Conservation (phyloP, 495 filamentous ascomycete genomes). For the Penicillium maclennaniae region DNA sequence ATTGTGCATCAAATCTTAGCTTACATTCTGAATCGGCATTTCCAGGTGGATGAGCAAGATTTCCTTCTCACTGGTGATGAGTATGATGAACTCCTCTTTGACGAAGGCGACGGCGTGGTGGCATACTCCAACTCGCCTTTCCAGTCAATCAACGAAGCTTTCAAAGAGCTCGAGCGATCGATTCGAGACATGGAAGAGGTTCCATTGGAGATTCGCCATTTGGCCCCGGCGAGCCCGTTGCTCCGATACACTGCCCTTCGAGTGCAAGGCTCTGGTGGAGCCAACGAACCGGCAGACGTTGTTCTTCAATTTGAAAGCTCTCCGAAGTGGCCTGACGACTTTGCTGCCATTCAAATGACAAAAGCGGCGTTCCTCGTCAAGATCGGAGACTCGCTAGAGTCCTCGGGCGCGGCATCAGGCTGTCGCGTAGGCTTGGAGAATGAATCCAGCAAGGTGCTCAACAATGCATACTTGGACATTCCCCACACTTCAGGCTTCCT, state of each 20-base stretch:
- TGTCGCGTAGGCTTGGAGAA: constrained; percentile 80
- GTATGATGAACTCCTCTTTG: constrained; percentile 53
- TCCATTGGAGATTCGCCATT: constrained; percentile 73
- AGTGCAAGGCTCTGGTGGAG: constrained; percentile 30
- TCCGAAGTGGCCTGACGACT: constrained; percentile 86
- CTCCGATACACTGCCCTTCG: constrained; percentile 68
- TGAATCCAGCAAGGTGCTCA: constrained; percentile 57
- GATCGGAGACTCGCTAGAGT: constrained; percentile 66
- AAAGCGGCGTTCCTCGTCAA: constrained; percentile 89
- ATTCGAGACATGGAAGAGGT: constrained; percentile 71
- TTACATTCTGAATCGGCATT: constrained; percentile 66
- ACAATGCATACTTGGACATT: constrained; percentile 81
- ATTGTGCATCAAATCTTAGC: constrained; percentile 76
- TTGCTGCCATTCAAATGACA: constrained; percentile 84
- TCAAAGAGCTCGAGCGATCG: constrained; percentile 66
- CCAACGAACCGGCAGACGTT: constrained; percentile 55
- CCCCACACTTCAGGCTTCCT: constrained; percentile 62
- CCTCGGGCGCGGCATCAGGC: constrained; percentile 44
- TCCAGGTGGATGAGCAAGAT: constrained; percentile 48
- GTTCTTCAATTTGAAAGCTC: constrained; percentile 92
- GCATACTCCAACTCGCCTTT: constrained; percentile 48
- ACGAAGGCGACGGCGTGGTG: constrained; percentile 33
- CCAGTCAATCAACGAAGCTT: constrained; percentile 54
- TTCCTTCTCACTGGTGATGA: constrained; percentile 60
- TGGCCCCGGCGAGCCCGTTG: constrained; percentile 65